phyloP scores from a whole-genome alignment of 108 stramenopile species.

The Schizochytrium sp. region DNA sequence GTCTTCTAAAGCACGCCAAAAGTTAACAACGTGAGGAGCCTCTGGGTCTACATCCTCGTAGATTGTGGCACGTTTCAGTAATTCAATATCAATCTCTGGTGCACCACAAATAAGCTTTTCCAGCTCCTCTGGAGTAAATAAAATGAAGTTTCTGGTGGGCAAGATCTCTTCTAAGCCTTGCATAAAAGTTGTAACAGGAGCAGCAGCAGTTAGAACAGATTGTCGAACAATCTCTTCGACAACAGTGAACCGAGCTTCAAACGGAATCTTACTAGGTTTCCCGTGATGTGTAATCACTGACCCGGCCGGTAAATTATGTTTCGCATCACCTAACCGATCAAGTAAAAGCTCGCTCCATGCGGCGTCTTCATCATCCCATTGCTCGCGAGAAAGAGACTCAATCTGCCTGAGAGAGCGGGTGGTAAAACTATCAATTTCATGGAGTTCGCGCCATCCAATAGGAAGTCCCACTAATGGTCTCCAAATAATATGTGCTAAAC shows the following conservation, averaged over 20 bases:
- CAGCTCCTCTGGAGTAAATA: constrained; percentile 77
- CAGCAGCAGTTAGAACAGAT: background rate
- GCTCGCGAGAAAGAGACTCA: background rate
- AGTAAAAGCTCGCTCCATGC: constrained; percentile 61
- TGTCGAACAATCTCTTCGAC: background rate
- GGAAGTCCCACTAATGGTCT: constrained; percentile 71
- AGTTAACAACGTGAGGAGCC: constrained; percentile 67
- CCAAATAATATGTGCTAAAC: constrained; percentile 70
- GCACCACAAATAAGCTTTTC: constrained; percentile 75
- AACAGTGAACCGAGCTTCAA: background rate
- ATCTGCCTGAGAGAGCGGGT: constrained; percentile 32
- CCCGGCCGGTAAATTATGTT: background rate
- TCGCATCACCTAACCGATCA: background rate
- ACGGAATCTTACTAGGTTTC: background rate
- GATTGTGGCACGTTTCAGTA: constrained; percentile 73
- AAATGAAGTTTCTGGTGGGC: constrained; percentile 71
- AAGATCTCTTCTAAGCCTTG: constrained; percentile 74
- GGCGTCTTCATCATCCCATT: constrained; percentile 16
- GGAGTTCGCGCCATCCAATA: constrained; percentile 61
- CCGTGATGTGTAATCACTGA: background rate
- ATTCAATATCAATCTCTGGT: constrained; percentile 72
- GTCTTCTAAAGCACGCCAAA: constrained; percentile 79
- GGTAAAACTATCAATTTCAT: constrained; percentile 49
- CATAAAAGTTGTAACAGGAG: constrained; percentile 64
- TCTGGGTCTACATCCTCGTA: constrained; percentile 70